Evolutionary conservation across 2,329 filamentous ascomycete species (phyloP), one percentile per base, ranked within the genome.

Genomic region (Fusarium beomiforme): DNA sequence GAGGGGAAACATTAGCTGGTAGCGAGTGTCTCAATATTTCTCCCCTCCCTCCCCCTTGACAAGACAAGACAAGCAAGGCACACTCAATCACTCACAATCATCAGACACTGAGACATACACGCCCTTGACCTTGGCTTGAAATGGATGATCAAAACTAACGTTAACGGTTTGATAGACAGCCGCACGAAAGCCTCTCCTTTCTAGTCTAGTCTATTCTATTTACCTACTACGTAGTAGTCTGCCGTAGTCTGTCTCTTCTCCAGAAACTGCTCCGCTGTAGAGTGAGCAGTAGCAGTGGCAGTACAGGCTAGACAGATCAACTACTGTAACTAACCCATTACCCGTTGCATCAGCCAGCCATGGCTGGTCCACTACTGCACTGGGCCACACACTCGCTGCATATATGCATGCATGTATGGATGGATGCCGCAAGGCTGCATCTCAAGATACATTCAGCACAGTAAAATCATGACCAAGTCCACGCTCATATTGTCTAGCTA

Each of bases 281-380:
- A 33, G 44, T 47, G 17, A 47, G 19, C n/a, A 47, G 26, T n/a
- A 10, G 8, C 29, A 29, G 29, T 29, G 29, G 19, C 26, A n/a
- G 24, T 31, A 46, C 10, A 17, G 29, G 11, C 29, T 31, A 47
- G 47, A 29, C 23, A 36, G 44, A 31, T 33, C 34, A 34, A 10
- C 36, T 21, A 36, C 14, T 26, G 43, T 36, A 24, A 33, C 26
- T 34, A 50, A 24, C 10, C 29, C 39, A 23, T 54, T 33, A 14
- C 39, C 56, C 33, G 36, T 50, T 19, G 8, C 17, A 33, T 64
- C 63, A 62, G 47, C 61, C 59, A 66, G 63, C 62, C 59, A 57
- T 65, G 24, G 31, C n/a, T 42, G 19, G 29, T 37, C 21, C 37
- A 34, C 23, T 46, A 26, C 58, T 49, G 34, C 29, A 46, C 6